A percentile compares a stretch with the other conserved stretches of the same genome.
phyloP scores from a whole-genome alignment of 257 asterid genomes.

The Echium plantagineum region DNA sequence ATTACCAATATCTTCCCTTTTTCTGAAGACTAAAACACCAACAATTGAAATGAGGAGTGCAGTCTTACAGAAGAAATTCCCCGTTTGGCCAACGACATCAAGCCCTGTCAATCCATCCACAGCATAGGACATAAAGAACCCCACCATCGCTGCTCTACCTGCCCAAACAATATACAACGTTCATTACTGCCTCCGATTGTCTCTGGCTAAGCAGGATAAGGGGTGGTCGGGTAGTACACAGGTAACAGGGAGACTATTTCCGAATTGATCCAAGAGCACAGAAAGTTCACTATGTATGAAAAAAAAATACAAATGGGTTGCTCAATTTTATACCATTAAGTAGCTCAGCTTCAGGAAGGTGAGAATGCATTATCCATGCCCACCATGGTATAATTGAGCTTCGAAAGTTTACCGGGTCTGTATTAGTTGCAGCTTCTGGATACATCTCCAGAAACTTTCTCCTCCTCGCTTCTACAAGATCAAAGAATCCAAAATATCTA shows the following conservation, averaged over 20 bases:
- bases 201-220: no score
- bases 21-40: conserved; percentile 35
- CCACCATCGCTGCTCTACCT: conserved; percentile 77
- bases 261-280: no score
- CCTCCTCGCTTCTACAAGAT: conserved; percentile 44
- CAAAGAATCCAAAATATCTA: background rate
- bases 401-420: conserved; percentile 48
- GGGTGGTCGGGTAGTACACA: no score
- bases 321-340: conserved; percentile 31
- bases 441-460: conserved; percentile 42
- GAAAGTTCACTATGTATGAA: no score
- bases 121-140: conserved; percentile 48
- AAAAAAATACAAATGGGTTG: background rate
- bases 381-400: conserved; percentile 64
- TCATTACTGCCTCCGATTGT: no score
- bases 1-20: conserved; percentile 30
- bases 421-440: conserved; percentile 54
- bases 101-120: conserved; percentile 60
- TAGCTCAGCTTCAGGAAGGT: conserved; percentile 59
- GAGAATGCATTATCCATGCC: conserved; percentile 64
- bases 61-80: conserved; percentile 49
- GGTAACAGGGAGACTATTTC: no score
- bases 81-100: conserved; percentile 47
- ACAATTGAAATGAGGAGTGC: conserved; percentile 33
- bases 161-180: background rate